phyloP scores from a whole-genome alignment of 228 moss, liverwort and hornwort species.

The Sphagnum magellanicum region DNA sequence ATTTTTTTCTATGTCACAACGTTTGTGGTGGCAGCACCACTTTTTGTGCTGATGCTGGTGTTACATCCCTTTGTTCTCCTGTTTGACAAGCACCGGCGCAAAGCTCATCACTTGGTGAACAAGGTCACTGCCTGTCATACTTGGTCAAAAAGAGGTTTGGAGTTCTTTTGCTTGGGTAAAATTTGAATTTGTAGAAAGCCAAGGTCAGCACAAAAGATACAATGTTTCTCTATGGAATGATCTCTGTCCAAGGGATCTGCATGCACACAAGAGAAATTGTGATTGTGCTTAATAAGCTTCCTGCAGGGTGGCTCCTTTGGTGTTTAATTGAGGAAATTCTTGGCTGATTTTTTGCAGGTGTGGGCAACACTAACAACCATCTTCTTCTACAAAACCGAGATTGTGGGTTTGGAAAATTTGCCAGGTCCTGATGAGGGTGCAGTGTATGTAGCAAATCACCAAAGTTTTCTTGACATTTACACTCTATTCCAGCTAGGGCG shows the following conservation, averaged over 20 bases:
- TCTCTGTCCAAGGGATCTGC: no score
- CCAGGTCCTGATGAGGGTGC: constrained; percentile 76
- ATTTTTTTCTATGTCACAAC: constrained; percentile 77
- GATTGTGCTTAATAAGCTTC: no score
- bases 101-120: constrained; percentile 78
- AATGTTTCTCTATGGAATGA: no score
- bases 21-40: constrained; percentile 46
- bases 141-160: neutral
- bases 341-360: constrained; percentile 16
- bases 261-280: no score
- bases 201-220: no score
- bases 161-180: neutral
- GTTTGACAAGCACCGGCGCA: constrained; percentile 75
- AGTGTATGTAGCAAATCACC: constrained; percentile 95
- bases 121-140: constrained; percentile 19
- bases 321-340: no score
- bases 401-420: constrained; percentile 86
- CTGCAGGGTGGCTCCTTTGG: no score
- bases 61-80: constrained; percentile 83
- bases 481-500: constrained; percentile 86
- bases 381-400: constrained; percentile 81
- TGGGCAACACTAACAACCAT: constrained; percentile 75
- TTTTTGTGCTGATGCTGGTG: constrained; percentile 78
- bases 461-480: constrained; percentile 95
- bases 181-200: no score